A percentile compares a stretch with the other conserved stretches of the same genome.
phyloP scores from a whole-genome alignment of 108 stramenopile species.

The Skeletonema menzelii region DNA sequence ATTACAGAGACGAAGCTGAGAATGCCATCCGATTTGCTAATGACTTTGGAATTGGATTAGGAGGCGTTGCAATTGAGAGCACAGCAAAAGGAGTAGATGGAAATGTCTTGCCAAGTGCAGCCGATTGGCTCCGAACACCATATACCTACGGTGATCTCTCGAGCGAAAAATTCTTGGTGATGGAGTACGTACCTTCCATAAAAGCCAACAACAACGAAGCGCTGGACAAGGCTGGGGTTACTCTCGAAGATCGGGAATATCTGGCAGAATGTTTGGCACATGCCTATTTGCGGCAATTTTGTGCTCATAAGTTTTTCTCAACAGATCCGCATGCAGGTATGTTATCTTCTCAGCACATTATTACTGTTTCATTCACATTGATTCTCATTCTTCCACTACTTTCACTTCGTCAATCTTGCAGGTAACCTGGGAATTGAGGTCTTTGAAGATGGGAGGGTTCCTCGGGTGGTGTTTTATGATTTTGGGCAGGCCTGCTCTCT shows the following conservation, averaged over 20 bases:
- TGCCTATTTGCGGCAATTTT: slow-evolving; percentile 83
- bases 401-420: slow-evolving; percentile 24
- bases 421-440: slow-evolving; percentile 86
- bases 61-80: slow-evolving; percentile 49
- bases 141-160: slow-evolving; percentile 70
- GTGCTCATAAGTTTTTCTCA: slow-evolving; percentile 79
- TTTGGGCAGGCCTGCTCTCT: slow-evolving; percentile 86
- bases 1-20: slow-evolving; percentile 93
- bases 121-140: slow-evolving; percentile 77
- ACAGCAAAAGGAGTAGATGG: slow-evolving; percentile 67
- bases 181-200: slow-evolving; percentile 86
- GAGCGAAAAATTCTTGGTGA: slow-evolving; percentile 66
- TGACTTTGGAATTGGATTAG: slow-evolving; percentile 85
- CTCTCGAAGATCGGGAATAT: slow-evolving; percentile 59
- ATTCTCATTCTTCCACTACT: too few relatives aligned
- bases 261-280: slow-evolving; percentile 79
- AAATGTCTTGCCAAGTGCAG: slow-evolving; percentile 65
- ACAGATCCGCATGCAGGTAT: slow-evolving; percentile 79
- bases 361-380: too few relatives aligned
- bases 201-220: slow-evolving; percentile 68
- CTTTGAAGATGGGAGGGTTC: slow-evolving; percentile 41
- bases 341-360: too few relatives aligned
- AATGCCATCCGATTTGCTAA: slow-evolving; percentile 84
- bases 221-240: slow-evolving; percentile 67
- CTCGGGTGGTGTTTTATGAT: slow-evolving; percentile 83